Conservation (phyloP, 495 filamentous ascomycete genomes). For the Neurospora sp. region DNA sequence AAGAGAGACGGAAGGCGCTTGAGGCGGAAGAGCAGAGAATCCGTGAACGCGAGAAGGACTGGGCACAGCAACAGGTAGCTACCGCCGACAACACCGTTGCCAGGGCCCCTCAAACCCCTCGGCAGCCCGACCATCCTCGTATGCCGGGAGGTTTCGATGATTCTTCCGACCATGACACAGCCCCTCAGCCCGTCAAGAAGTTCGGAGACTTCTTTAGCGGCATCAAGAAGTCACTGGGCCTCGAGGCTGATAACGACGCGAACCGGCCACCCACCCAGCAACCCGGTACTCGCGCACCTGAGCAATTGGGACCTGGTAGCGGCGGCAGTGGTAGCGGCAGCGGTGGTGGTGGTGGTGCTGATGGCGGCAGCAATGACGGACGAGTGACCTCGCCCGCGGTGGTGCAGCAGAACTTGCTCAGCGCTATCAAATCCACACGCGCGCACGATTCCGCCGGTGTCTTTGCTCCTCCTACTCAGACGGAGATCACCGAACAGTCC, state of each 20-base stretch:
- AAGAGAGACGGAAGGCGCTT: constrained; percentile 62
- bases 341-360: neutral
- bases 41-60: constrained; percentile 48
- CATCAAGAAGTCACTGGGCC: constrained; percentile 52
- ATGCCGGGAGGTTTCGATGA: constrained; percentile 46
- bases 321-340: neutral
- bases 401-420: constrained; percentile 57
- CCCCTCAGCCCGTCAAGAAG: constrained; percentile 12
- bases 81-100: constrained; percentile 42
- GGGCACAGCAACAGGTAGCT: constrained; percentile 30
- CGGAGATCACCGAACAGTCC: constrained; percentile 68
- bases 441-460: constrained; percentile 63
- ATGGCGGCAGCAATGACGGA: constrained; percentile 20
- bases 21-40: constrained; percentile 63
- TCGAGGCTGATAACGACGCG: constrained; percentile 36
- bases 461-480: constrained; percentile 60
- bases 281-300: neutral
- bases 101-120: constrained; percentile 34
- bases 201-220: constrained; percentile 48
- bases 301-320: neutral
- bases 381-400: constrained; percentile 45
- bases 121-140: constrained; percentile 8
- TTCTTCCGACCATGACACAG: constrained; percentile 39
- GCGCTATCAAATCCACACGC: constrained; percentile 72
- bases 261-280: neutral